Percentiles rank a stretch among this genome's conserved stretches.
These are phyloP conservation scores for Artemisia tridentata DNA, from an alignment of 129 eudicot species.

Conservation along the genomic window DNA sequence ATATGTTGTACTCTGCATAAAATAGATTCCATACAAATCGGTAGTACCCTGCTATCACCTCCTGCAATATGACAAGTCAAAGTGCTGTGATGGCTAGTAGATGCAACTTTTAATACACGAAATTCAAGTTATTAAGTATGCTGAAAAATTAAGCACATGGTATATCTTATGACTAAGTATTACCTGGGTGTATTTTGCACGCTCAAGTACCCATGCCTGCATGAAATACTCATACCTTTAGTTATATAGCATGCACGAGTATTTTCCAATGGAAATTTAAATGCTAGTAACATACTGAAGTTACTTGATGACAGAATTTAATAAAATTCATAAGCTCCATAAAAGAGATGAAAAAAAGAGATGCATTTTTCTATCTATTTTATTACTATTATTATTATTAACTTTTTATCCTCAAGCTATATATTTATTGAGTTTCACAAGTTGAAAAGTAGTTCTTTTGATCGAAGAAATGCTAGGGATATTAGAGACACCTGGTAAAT, in stretches of 20 bases:
- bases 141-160: not conserved
- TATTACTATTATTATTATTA: not conserved
- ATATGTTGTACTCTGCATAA: slow-evolving; percentile 79
- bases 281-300: too few species aligned
- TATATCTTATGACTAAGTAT: not conserved
- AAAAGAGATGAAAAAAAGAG: not conserved
- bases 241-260: not conserved
- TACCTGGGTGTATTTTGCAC: slow-evolving; percentile 87
- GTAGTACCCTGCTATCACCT: slow-evolving; percentile 83
- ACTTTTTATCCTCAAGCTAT: not conserved
- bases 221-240: not conserved
- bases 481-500: slow-evolving; percentile 62
- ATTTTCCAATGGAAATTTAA: not conserved
- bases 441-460: not conserved
- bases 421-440: not conserved
- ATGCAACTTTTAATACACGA: not conserved
- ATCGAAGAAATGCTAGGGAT: not conserved
- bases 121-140: slow-evolving; percentile 14
- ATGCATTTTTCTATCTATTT: not conserved
- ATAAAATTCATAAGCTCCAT: too few species aligned
- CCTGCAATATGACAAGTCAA: slow-evolving; percentile 53
- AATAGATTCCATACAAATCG: slow-evolving; percentile 93
- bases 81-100: not conserved
- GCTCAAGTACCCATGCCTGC: slow-evolving; percentile 89
- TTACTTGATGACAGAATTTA: too few species aligned